A percentile compares a stretch with the other conserved stretches of the same genome.
phyloP scores from a whole-genome alignment of 257 asterid species.

The Solanum medicagineum region DNA sequence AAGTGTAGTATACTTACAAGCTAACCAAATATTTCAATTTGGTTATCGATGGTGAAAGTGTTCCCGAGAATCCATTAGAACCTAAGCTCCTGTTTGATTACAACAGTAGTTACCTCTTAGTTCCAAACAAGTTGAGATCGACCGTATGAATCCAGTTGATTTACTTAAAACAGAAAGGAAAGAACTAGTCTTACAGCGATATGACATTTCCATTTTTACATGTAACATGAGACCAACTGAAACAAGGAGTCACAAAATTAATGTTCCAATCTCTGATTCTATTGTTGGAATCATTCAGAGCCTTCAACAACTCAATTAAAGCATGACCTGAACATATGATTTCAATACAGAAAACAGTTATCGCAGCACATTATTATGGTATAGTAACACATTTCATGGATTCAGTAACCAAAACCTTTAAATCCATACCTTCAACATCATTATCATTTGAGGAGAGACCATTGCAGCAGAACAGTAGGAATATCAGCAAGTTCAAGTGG shows the following conservation, averaged over 20 bases:
- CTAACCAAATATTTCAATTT: conserved; percentile 44
- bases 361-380: neutral
- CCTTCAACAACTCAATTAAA: conserved; percentile 35
- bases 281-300: conserved; percentile 51
- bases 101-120: neutral
- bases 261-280: conserved; percentile 49
- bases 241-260: conserved; percentile 73
- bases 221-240: conserved; percentile 79
- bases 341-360: neutral
- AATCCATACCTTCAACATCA: conserved; percentile 51
- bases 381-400: neutral
- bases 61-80: conserved; percentile 70
- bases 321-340: conserved; percentile 46
- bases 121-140: neutral
- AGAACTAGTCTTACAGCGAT: conserved; percentile 32
- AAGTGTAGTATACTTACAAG: conserved; percentile 40
- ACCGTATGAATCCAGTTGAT: neutral
- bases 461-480: conserved; percentile 28
- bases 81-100: conserved; percentile 50
- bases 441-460: conserved; percentile 34
- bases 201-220: conserved; percentile 58
- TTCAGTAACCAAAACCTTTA: neutral
- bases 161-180: neutral
- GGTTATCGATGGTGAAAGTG: conserved; percentile 58
- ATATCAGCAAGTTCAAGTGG: conserved; percentile 11